A percentile compares a stretch with the other conserved stretches of the same genome.
phyloP scores from a whole-genome alignment of 2,329 filamentous ascomycete genomes.

The Furcasterigmium sp. region DNA sequence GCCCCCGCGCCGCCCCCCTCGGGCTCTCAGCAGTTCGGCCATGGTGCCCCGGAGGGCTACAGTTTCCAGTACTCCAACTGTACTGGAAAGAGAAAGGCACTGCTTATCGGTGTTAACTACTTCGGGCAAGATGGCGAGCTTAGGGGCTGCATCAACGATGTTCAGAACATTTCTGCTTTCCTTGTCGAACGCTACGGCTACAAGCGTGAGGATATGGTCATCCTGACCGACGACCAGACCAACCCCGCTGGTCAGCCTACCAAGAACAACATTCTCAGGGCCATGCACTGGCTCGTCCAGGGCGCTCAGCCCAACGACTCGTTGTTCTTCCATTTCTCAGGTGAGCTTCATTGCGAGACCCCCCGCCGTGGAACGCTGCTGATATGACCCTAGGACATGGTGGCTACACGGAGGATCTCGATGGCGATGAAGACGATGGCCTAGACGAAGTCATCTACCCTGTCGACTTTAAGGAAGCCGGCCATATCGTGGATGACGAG shows the following conservation, averaged over 20 bases:
- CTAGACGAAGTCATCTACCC: conserved; percentile 83
- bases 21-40: conserved; percentile 67
- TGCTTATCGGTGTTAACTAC: conserved; percentile 95
- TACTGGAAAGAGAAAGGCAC: conserved; percentile 80
- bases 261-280: conserved; percentile 88
- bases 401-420: conserved; percentile 73
- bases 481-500: conserved; percentile 79
- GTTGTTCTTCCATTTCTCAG: conserved; percentile 95
- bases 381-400: conserved; percentile 57
- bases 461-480: conserved; percentile 73
- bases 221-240: conserved; percentile 93
- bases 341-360: conserved; percentile 36
- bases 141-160: conserved; percentile 93
- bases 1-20: conserved; percentile 63
- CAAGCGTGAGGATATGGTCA: conserved; percentile 93
- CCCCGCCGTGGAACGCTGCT: not conserved
- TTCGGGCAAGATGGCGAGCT: conserved; percentile 89
- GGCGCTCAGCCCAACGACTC: conserved; percentile 90
- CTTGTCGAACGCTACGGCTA: conserved; percentile 87
- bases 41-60: conserved; percentile 75
- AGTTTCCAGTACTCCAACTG: conserved; percentile 89
- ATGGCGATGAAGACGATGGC: conserved; percentile 76
- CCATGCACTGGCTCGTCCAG: conserved; percentile 98
- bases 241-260: conserved; percentile 97
- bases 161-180: conserved; percentile 93